phyloP scores from a whole-genome alignment of 2,329 filamentous ascomycete species.

The Penicillium occitanis region DNA sequence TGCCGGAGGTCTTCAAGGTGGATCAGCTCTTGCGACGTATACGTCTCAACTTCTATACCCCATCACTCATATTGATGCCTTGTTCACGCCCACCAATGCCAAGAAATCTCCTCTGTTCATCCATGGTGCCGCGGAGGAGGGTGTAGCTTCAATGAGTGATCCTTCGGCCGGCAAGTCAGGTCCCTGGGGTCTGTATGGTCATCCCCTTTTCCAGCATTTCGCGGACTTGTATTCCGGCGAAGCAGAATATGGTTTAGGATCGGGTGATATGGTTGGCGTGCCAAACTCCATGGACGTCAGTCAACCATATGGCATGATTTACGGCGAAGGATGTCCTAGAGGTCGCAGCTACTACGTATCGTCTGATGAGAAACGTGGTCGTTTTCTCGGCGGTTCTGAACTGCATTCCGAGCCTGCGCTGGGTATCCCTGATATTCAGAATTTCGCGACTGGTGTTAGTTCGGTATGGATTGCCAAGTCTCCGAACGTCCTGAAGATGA shows the following conservation, averaged over 20 bases:
- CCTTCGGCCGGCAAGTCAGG: constrained; percentile 72
- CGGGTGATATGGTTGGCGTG: constrained; percentile 70
- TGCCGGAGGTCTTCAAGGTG: constrained; percentile 60
- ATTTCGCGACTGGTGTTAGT: constrained; percentile 68
- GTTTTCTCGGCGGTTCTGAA: constrained; percentile 66
- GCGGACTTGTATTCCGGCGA: constrained; percentile 73
- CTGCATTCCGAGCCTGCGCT: constrained; percentile 62
- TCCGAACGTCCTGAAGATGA: constrained; percentile 65
- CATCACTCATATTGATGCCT: constrained; percentile 76
- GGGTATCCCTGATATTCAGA: constrained; percentile 75
- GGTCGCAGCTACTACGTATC: constrained; percentile 77
- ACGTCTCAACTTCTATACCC: constrained; percentile 78
- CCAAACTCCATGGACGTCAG: constrained; percentile 92
- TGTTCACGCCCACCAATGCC: constrained; percentile 64
- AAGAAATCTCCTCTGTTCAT: constrained; percentile 77
- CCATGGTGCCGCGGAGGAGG: constrained; percentile 77
- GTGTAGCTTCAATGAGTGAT: constrained; percentile 77
- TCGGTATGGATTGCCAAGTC: constrained; percentile 91
- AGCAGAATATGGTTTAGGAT: constrained; percentile 72
- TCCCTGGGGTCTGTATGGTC: constrained; percentile 77
- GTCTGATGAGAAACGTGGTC: constrained; percentile 70
- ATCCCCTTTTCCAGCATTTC: constrained; percentile 72
- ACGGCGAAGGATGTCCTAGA: constrained; percentile 82
- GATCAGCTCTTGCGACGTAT: constrained; percentile 76
- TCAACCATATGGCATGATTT: constrained; percentile 76